Evolutionary conservation across 257 asterid genomes (phyloP).

Genomic region (Nyctanthes arbortristis): DNA sequence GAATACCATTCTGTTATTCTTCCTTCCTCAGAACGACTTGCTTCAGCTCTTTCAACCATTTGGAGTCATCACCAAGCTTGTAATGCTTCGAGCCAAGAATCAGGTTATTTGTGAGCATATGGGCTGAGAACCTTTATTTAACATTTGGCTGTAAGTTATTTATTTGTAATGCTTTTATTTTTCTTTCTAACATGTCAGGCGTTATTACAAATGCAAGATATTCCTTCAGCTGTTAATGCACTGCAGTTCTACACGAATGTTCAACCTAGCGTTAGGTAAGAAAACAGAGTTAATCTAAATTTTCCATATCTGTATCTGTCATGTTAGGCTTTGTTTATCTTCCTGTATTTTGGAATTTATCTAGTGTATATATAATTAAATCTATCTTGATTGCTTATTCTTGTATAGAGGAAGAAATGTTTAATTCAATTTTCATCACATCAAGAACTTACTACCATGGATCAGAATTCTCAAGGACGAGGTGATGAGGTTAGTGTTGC

Average conservation of each 20-base stretch:
- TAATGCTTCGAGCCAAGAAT: slow-evolving; percentile 97
- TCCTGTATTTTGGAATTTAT: not conserved
- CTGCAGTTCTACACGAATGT: slow-evolving; percentile 79
- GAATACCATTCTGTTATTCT: slow-evolving; percentile 6
- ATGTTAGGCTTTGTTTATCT: slow-evolving; percentile 7
- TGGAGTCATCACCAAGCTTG: slow-evolving; percentile 88
- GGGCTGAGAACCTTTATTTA: slow-evolving; percentile 13
- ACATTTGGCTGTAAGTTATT: slow-evolving; percentile 17
- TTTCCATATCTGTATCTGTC: slow-evolving; percentile 1
- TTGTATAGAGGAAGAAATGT: slow-evolving; percentile 86
- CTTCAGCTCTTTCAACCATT: slow-evolving; percentile 98
- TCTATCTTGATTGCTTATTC: slow-evolving; percentile 14
- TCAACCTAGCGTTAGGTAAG: slow-evolving; percentile 89
- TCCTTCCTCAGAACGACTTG: slow-evolving; percentile 74
- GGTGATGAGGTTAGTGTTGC: slow-evolving; percentile 85
- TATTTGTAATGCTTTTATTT: slow-evolving; percentile 14
- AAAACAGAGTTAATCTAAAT: not conserved
- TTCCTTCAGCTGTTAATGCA: slow-evolving; percentile 83
- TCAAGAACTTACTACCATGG: slow-evolving; percentile 93
- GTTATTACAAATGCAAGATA: slow-evolving; percentile 97
- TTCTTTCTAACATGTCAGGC: slow-evolving; percentile 53
- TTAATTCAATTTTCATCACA: slow-evolving; percentile 96
- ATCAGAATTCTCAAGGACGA: slow-evolving; percentile 85
- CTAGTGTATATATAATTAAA: slow-evolving; percentile 13
- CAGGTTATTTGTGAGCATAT: slow-evolving; percentile 56